These are phyloP conservation scores for Inonotus obliquus DNA, from an alignment of 1,284 basidiomycete species.

Conservation along the genomic window DNA sequence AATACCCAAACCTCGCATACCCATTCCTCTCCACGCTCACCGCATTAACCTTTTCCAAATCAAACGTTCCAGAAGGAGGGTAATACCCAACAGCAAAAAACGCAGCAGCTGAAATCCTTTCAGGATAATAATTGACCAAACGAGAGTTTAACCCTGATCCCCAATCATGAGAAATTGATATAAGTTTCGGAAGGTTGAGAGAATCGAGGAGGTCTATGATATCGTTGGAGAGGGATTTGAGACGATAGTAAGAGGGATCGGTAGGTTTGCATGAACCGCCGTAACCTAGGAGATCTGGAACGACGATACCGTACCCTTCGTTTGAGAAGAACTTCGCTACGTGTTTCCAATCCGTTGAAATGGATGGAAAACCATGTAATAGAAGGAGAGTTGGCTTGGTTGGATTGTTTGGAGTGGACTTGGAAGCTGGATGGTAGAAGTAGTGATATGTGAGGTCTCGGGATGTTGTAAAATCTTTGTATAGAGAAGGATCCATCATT, in stretches of 20 bases:
- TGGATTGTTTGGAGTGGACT: too few species aligned
- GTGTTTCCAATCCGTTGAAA: slow-evolving; percentile 26
- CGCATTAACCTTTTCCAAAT: slow-evolving; percentile 12
- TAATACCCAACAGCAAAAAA: slow-evolving; percentile 23
- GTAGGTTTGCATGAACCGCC: slow-evolving; percentile 35
- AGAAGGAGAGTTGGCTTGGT: slow-evolving; percentile 25
- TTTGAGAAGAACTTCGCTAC: slow-evolving; percentile 27
- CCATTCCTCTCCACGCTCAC: slow-evolving; percentile 19
- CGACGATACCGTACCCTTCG: slow-evolving; percentile 47
- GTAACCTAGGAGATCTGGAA: slow-evolving; percentile 49
- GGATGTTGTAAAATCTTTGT: slow-evolving; percentile 17
- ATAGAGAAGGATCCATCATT: slow-evolving; percentile 19
- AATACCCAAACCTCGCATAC: slow-evolving; percentile 31
- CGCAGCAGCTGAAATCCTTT: slow-evolving; percentile 22
- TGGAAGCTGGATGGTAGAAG: slow-evolving; percentile 12
- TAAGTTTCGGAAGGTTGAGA: slow-evolving; percentile 21
- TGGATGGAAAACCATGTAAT: slow-evolving; percentile 29
- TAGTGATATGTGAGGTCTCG: slow-evolving; percentile 23
- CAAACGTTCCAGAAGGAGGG: slow-evolving; percentile 11
- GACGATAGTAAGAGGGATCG: slow-evolving; percentile 21
- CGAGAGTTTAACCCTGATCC: slow-evolving; percentile 13
- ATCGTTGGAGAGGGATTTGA: slow-evolving; percentile 21
- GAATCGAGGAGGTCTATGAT: slow-evolving; percentile 25
- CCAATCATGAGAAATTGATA: slow-evolving; percentile 25
- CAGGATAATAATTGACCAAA: slow-evolving; percentile 13